Evolutionary conservation across 306 rosid species (phyloP).

Genomic region (Castanea mollissima): DNA sequence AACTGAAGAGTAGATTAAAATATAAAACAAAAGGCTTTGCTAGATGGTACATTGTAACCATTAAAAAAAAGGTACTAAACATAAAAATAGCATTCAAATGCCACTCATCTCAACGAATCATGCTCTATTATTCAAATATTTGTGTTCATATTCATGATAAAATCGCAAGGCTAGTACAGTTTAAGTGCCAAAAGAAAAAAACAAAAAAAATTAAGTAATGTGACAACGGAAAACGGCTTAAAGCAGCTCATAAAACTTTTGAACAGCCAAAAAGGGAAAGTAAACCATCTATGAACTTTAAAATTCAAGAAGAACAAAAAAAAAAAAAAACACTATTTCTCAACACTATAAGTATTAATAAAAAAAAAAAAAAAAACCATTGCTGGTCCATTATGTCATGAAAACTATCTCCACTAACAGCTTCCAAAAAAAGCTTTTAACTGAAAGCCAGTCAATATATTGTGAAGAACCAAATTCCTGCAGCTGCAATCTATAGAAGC

Average conservation of each 20-base stretch:
- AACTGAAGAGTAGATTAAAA: not conserved
- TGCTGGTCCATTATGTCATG: conserved; percentile 30
- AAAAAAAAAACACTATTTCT: conserved; percentile 30
- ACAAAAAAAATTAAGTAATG: no score
- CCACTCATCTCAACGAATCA: not conserved
- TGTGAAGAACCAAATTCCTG: conserved; percentile 52
- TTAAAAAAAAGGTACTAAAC: not conserved
- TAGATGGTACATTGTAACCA: not conserved
- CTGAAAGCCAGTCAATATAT: conserved; percentile 46
- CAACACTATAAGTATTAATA: conserved; percentile 46
- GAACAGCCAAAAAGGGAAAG: not conserved
- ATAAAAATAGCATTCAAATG: not conserved
- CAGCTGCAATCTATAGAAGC: conserved; percentile 47
- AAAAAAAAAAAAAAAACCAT: conserved; percentile 15
- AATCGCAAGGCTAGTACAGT: conserved; percentile 29
- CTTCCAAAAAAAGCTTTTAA: conserved; percentile 38
- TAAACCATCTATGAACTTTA: conserved; percentile 33
- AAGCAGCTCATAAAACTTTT: conserved; percentile 11
- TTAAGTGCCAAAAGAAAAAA: not conserved
- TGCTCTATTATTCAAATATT: conserved; percentile 18
- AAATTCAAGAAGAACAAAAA: conserved; percentile 10
- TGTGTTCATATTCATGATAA: conserved; percentile 17
- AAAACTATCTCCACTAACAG: conserved; percentile 55
- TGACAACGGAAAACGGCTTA: not conserved
- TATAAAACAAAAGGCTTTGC: not conserved